Evolutionary conservation across 2,329 filamentous ascomycete species (phyloP), one percentile per base, ranked within the genome.

Genomic region (Meredithiella fracta): DNA sequence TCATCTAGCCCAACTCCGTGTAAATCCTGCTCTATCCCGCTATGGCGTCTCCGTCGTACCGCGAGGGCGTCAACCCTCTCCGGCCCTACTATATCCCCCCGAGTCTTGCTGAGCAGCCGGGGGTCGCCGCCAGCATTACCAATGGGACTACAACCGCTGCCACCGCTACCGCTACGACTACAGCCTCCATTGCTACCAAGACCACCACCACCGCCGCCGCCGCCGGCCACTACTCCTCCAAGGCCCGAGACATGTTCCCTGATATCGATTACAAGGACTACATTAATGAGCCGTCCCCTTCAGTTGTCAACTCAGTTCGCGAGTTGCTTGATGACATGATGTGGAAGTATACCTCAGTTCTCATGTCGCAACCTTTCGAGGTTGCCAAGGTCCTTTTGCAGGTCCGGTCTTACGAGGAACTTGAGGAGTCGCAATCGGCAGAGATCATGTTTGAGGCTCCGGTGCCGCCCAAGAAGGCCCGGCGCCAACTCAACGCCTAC

Each of bases 311-410:
- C 62, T 85, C 58, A 23, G 53, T 56, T n/a, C 86, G 85, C 65
- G 82, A 84, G 60, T 71, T 94, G 59, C 65, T 95, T 51, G 89
- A 97, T 66, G 83, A 90, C 67, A 79, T 92, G 61, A 67, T 94
- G 67, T 94, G 90, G 82, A 91, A 92, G 66, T 98, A 98, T 70
- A 85, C 83, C 14, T 88, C 84, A 58, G 83, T 95, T 23, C 69
- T 97, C 64, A 82, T 95, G 66, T 85, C 88, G 55, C 92, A 98
- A 70, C 92, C 92, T 14, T 97, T 98, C 67, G 92, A 97, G 73
- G 90, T 96, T 58, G 89, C 91, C 65, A 97, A 96, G 76, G 92
- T 84, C 14, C 79, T 97, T 56, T 71, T 98, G 62, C 92, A 98
- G 70, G 80, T 89, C 53, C 80, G 76, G 61, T 55, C 55, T 23